Evolutionary conservation across 495 filamentous ascomycete species (phyloP).

Genomic region (Penicillium turbatum): DNA sequence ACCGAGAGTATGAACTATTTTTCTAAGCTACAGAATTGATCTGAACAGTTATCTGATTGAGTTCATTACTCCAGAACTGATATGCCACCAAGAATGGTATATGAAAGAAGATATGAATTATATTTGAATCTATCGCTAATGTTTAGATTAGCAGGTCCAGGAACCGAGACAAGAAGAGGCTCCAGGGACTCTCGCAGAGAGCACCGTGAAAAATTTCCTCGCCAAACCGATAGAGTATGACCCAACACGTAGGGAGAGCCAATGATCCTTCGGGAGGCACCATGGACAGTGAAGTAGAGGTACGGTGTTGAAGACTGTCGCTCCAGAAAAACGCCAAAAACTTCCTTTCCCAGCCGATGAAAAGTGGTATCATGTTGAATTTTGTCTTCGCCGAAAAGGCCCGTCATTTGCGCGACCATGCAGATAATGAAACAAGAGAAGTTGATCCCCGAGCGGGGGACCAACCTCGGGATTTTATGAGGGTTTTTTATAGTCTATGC

Average conservation of each 20-base stretch:
- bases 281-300: slow-evolving; percentile 11
- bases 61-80: neutral
- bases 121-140: slow-evolving; percentile 42
- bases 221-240: slow-evolving; percentile 13
- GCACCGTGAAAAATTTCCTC: slow-evolving; percentile 1
- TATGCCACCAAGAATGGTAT: neutral
- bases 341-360: slow-evolving; percentile 47
- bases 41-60: too few relatives aligned
- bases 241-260: neutral
- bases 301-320: slow-evolving; percentile 43
- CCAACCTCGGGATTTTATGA: slow-evolving; percentile 19
- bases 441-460: slow-evolving; percentile 7
- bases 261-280: slow-evolving; percentile 1
- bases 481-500: slow-evolving; percentile 43
- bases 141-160: slow-evolving; percentile 43
- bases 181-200: slow-evolving; percentile 2
- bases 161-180: slow-evolving; percentile 6
- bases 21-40: too few relatives aligned
- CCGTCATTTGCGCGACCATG: slow-evolving; percentile 39
- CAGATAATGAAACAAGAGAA: slow-evolving; percentile 42
- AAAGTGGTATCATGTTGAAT: slow-evolving; percentile 56
- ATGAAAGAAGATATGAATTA: slow-evolving; percentile 11
- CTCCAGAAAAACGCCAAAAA: slow-evolving; percentile 45
- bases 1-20: neutral
- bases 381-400: slow-evolving; percentile 44